These are phyloP conservation scores for Podospora comata DNA, from an alignment of 495 filamentous ascomycete species.

Conservation along the genomic window DNA sequence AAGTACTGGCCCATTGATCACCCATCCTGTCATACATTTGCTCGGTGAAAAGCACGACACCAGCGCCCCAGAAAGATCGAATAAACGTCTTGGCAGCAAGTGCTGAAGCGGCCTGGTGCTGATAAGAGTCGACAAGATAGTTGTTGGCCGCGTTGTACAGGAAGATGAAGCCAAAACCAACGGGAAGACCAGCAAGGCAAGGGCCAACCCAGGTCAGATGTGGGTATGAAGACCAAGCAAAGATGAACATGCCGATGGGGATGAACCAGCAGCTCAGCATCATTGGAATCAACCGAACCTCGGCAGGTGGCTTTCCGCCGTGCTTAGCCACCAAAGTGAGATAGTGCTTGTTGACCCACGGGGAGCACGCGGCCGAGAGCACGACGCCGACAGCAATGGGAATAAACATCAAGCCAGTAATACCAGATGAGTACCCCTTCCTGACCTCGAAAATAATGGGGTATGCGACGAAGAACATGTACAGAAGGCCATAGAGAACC, in stretches of 20 bases:
- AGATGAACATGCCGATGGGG: conserved; percentile 75
- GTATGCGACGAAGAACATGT: conserved; percentile 82
- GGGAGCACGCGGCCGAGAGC: conserved; percentile 60
- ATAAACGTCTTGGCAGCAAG: conserved; percentile 83
- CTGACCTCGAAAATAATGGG: conserved; percentile 75
- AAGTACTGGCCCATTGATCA: conserved; percentile 69
- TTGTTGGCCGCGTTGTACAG: conserved; percentile 83
- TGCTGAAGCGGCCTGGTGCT: conserved; percentile 79
- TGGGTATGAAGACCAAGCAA: conserved; percentile 76
- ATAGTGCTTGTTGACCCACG: conserved; percentile 74
- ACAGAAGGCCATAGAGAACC: conserved; percentile 71
- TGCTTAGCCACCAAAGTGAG: conserved; percentile 56
- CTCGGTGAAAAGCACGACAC: conserved; percentile 69
- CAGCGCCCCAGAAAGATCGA: conserved; percentile 75
- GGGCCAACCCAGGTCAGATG: conserved; percentile 66
- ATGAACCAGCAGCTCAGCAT: conserved; percentile 80
- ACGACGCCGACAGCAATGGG: conserved; percentile 66
- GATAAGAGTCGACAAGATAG: conserved; percentile 78
- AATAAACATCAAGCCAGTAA: conserved; percentile 79
- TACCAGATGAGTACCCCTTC: conserved; percentile 68
- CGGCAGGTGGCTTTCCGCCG: conserved; percentile 68
- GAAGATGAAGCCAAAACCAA: conserved; percentile 85
- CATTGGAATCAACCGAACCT: conserved; percentile 77
- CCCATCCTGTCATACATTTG: conserved; percentile 75
- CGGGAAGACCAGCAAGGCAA: conserved; percentile 66